Evolutionary conservation across 2,329 filamentous ascomycete species (phyloP).

Genomic region (Teratosphaeria epicoccoides): DNA sequence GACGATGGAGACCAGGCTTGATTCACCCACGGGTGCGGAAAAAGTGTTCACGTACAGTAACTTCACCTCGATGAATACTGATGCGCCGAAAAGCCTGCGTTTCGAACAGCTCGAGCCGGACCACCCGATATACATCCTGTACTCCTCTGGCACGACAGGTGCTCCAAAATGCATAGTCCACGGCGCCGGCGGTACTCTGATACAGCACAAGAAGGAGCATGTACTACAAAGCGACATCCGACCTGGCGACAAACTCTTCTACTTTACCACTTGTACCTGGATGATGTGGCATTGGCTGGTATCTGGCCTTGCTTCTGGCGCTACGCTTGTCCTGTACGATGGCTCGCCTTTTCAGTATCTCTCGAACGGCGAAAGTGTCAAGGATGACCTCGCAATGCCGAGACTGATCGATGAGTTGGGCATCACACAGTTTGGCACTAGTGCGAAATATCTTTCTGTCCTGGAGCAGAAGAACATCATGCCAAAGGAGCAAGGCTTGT

Average conservation of each 20-base stretch:
- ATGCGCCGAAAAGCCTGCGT: slow-evolving; percentile 11
- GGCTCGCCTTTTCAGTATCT: slow-evolving; percentile 68
- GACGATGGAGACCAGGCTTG: slow-evolving; percentile 30
- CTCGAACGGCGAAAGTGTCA: slow-evolving; percentile 40
- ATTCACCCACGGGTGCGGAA: slow-evolving; percentile 6
- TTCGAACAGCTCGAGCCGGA: slow-evolving; percentile 76
- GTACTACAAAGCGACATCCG: slow-evolving; percentile 73
- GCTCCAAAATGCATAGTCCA: slow-evolving; percentile 90
- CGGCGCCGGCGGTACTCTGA: slow-evolving; percentile 74
- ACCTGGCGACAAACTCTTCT: slow-evolving; percentile 65
- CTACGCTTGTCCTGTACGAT: slow-evolving; percentile 79
- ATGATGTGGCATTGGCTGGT: slow-evolving; percentile 99
- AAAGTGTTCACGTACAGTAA: slow-evolving; percentile 11
- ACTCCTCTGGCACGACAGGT: slow-evolving; percentile 82
- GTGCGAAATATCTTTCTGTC: slow-evolving; percentile 82
- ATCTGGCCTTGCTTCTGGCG: slow-evolving; percentile 70
- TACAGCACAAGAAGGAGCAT: slow-evolving; percentile 97
- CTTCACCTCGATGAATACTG: slow-evolving; percentile 31
- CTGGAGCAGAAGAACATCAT: slow-evolving; percentile 67
- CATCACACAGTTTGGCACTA: slow-evolving; percentile 91
- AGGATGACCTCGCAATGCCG: slow-evolving; percentile 72
- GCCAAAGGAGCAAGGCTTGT: slow-evolving; percentile 49
- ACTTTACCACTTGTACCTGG: slow-evolving; percentile 93
- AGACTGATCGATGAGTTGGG: slow-evolving; percentile 66
- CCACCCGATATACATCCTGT: slow-evolving; percentile 87